Evolutionary conservation across 2,329 filamentous ascomycete species (phyloP).

Genomic region (Aspergillus oerlinghausenensis): DNA sequence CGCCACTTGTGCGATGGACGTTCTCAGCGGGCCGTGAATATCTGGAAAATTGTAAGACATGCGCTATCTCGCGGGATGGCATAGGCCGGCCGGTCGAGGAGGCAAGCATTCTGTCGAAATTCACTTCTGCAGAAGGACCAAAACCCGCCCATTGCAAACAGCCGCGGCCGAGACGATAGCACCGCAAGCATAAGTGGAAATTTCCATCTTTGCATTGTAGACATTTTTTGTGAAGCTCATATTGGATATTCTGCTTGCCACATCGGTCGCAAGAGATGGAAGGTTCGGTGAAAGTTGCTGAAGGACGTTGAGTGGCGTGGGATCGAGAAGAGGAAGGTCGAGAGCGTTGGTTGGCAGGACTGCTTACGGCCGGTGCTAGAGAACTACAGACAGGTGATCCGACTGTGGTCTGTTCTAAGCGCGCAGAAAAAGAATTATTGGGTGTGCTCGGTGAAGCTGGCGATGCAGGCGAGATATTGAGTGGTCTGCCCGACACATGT

Average conservation of each 20-base stretch:
- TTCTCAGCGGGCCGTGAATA: conserved; percentile 28
- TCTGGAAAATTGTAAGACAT: conserved; percentile 44
- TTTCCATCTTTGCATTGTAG: conserved; percentile 62
- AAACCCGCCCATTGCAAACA: conserved; percentile 90
- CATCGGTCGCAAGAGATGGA: conserved; percentile 71
- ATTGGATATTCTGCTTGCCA: conserved; percentile 67
- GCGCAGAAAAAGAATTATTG: conserved; percentile 4
- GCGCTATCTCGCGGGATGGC: conserved; percentile 36
- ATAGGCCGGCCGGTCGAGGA: conserved; percentile 18
- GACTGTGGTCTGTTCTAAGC: conserved; percentile 10
- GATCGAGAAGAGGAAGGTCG: conserved; percentile 30
- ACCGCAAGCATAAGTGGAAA: conserved; percentile 75
- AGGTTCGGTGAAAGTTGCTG: conserved; percentile 59
- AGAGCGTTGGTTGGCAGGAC: conserved; percentile 20
- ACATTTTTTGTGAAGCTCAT: conserved; percentile 83
- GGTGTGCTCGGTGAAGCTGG: conserved; percentile 11
- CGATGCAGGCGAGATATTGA: conserved; percentile 20
- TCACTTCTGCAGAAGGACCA: conserved; percentile 63
- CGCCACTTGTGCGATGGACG: conserved; percentile 32
- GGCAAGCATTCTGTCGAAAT: conserved; percentile 56
- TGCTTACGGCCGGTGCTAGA: conserved; percentile 8
- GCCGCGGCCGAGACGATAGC: conserved; percentile 71
- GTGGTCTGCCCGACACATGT: conserved; percentile 18
- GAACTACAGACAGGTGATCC: conserved; percentile 9
- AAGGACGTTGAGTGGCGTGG: conserved; percentile 20